Conservation (phyloP, 208 protist species). For the Blechomonas ayalai region DNA sequence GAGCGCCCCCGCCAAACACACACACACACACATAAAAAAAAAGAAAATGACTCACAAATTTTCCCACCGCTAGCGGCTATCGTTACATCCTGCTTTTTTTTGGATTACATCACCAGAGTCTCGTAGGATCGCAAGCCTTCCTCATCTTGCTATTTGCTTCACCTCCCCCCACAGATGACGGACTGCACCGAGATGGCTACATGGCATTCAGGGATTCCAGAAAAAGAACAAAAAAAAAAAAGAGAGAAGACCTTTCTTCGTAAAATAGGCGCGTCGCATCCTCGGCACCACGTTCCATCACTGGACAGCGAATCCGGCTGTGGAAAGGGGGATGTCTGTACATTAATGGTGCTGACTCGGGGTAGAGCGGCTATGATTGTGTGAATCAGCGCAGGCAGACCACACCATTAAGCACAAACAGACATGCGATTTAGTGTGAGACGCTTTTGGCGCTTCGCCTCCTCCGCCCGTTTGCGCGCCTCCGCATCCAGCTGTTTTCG, state of each 20-base stretch:
- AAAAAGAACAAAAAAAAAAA: conserved; percentile 2
- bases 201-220: not conserved
- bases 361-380: too few species aligned
- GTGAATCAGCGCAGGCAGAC: too few species aligned
- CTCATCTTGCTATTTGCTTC: too few species aligned
- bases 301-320: not conserved
- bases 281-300: not conserved
- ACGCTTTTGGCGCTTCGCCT: conserved; percentile 21
- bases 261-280: not conserved
- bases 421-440: too few species aligned
- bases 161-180: too few species aligned
- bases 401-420: too few species aligned
- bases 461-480: conserved; percentile 9
- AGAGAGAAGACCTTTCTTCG: not conserved
- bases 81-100: too few species aligned
- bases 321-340: not conserved
- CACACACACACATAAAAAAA: not conserved
- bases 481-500: conserved; percentile 14
- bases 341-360: not conserved
- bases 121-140: too few species aligned
- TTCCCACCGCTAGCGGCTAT: not conserved
- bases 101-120: too few species aligned
- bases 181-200: too few species aligned
- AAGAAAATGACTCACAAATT: too few species aligned
- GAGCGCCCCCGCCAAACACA: not conserved